These are phyloP conservation scores for Rubia balearica DNA, from an alignment of 305 asterid species.

Conservation along the genomic window DNA sequence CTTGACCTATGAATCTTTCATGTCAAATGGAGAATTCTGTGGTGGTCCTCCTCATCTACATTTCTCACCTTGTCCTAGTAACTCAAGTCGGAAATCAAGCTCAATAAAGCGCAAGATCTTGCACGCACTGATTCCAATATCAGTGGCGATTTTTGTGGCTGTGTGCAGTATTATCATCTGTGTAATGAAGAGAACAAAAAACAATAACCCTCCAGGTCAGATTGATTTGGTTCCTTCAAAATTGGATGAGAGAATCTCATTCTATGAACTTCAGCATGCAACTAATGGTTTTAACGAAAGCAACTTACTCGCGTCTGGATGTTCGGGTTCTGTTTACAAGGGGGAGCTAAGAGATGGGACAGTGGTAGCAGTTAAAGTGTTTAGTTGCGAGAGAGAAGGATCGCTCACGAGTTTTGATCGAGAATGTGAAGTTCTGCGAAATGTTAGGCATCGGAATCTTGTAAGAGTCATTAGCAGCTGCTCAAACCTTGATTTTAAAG, in stretches of 20 bases:
- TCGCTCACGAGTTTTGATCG: not conserved
- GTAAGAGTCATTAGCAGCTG: constrained; percentile 3
- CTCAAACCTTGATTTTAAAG: constrained; percentile 9
- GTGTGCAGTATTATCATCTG: not conserved
- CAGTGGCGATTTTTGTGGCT: not conserved
- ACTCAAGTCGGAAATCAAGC: not conserved
- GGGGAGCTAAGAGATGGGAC: not conserved
- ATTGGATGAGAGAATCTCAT: not conserved
- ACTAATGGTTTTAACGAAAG: not conserved
- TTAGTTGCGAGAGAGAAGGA: not conserved
- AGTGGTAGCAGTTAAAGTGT: not conserved
- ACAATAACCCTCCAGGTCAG: not conserved
- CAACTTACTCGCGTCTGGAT: not conserved
- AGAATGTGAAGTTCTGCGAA: constrained; percentile 8
- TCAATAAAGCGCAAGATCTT: not conserved
- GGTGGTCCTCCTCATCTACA: constrained; percentile 2
- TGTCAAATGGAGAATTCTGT: constrained; percentile 6
- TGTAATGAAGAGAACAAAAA: not conserved
- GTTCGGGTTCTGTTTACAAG: constrained; percentile 12
- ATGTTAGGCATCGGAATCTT: constrained; percentile 1
- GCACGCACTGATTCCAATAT: not conserved
- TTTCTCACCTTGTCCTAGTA: not conserved
- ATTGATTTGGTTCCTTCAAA: not conserved
- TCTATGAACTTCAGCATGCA: constrained; percentile 5
- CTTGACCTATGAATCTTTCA: constrained; percentile 6